phyloP scores from a whole-genome alignment of 371 early-diverging fungal genomes.

The Saksenaea vasiformis region DNA sequence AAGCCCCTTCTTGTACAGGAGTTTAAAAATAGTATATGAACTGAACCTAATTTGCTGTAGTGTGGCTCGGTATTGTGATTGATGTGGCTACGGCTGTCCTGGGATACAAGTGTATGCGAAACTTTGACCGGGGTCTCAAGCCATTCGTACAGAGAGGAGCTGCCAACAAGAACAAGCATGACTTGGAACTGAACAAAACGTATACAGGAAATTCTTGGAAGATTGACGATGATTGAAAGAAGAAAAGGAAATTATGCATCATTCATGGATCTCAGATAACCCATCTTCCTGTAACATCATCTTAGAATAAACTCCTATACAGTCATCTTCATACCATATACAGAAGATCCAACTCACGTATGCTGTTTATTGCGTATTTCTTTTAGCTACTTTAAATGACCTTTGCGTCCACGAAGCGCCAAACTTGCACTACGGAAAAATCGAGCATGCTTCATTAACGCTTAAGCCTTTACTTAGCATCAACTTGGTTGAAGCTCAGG shows the following conservation, averaged over 20 bases:
- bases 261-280: neutral
- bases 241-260: neutral
- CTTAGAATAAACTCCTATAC: no score
- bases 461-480: no score
- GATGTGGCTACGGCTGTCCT: conserved; percentile 26
- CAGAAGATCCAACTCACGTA: no score
- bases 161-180: conserved; percentile 22
- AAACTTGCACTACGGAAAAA: no score
- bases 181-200: conserved; percentile 40
- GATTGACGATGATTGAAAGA: conserved; percentile 40
- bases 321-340: no score
- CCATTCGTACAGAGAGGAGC: conserved; percentile 36
- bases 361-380: no score
- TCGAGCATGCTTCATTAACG: no score
- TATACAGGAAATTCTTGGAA: conserved; percentile 33
- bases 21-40: neutral
- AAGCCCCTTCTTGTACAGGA: conserved; percentile 7
- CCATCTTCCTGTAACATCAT: neutral
- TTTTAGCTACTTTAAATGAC: no score
- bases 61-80: conserved; percentile 36
- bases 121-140: conserved; percentile 39
- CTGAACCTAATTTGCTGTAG: conserved; percentile 13
- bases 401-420: no score
- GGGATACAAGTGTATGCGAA: conserved; percentile 33
- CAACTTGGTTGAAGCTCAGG: no score